Base-by-base conservation (phyloP, 176 grass and related monocot genomes). In the Avena sativa region DNA sequence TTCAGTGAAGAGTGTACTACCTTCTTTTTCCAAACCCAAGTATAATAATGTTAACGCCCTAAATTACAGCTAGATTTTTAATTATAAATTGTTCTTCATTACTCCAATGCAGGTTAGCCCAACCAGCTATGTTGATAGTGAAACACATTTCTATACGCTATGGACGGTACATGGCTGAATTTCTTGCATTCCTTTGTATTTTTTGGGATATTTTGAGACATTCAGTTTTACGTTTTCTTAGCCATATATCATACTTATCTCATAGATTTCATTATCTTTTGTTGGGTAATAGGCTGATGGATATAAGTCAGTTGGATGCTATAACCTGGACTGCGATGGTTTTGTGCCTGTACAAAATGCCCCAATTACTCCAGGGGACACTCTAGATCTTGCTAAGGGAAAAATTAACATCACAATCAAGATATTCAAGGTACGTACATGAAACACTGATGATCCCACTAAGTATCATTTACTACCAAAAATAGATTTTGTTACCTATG, bases 361-460 rank as follows among this genome's bases (percentile, higher is more conserved):
- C 9, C 68, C 81, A 17, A 30, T 84, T 2, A 83, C 81, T 60
- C 68, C 68, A 46, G 68, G 81, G 30, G 67, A 60, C 6, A 28
- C 2, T 28, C 6, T 73, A 59, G 52, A 83, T 40, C 34, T 21
- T 59, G 25, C n/a, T 28, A 20, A 73, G 12, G 69, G 68, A 6
- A n/a, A 83, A 16, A 34, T 58, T 19, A 60, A 47, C 12, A 73
- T 83, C 46, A 68, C 62, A 34, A 47, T 59, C n/a, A 73, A 69
- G 9, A 84, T 84, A 28, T 84, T 84, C 57, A 84, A 84, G 81
- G 68, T 84, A 60, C 0, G 4, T 13, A 23, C 10, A 1, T 50
- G 15, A 9, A 61, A 30, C 9, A 12, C 9, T 56, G 25, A 80
- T 63, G 20, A 13, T 25, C 19, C 25, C 8, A 40, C 7, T 3